Evolutionary conservation across 1,284 basidiomycete species (phyloP), one percentile per base, ranked within the genome.

Genomic region (Coriolopsis trogii): DNA sequence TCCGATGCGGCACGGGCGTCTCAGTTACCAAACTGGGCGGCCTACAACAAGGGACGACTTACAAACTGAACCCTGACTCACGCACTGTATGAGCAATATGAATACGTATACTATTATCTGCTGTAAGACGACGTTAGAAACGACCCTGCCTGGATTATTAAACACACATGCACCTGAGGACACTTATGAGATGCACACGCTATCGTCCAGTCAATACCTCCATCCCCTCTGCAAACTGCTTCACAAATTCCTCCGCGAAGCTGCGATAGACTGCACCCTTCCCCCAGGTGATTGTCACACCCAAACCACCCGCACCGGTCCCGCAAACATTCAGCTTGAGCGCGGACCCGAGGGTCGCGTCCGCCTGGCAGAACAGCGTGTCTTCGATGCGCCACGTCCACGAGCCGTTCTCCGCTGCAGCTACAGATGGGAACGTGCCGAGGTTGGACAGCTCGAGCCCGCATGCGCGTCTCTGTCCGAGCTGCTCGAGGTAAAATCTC

Each of bases 381-480:
- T 62, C 52, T 1, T 38, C 57, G 7, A 68, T 61, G 15, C 15
- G 29, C 68, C 67, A 70, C n/a, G n/a, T n/a, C 26, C 16, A 20
- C 18, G 37, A 21, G 10, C 37, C 42, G 4, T 38, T 29, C 33
- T 15, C 15, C 26, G 0, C 39, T 28, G 12, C 18, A 8, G 8
- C 15, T 16, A 8, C 40, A 13, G 25, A 33, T 12, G 44, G 23
- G 48, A 56, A 47, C 34, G 31, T 20, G 5, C 73, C 73, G 12
- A 70, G 39, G 53, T 75, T 74, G 4, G 72, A 73, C 4, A 74
- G 31, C 51, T 68, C 67, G 15, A 74, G 43, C 12, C 64, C 66
- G 15, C 12, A 37, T 0, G 49, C 49, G 26, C 73, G 64, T 56
- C 70, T 69, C 53, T 59, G 60, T 4, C 69, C 71, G 13, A 72